These are phyloP conservation scores for Exophiala alcalophila DNA, from an alignment of 2,329 filamentous ascomycete species.

Conservation along the genomic window DNA sequence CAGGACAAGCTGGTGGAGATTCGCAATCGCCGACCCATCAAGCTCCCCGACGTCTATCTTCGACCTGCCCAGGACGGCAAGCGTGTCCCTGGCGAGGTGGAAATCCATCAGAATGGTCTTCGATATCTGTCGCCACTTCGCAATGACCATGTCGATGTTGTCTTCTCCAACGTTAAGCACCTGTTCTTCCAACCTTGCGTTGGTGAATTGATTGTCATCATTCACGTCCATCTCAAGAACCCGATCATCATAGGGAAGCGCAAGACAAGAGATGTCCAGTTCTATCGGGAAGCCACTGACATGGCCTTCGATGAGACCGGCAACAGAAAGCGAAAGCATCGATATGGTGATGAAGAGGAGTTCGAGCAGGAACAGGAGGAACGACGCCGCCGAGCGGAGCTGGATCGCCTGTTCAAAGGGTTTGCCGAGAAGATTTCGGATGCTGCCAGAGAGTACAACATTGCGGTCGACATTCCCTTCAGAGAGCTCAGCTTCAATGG, in stretches of 20 bases:
- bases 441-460: slow-evolving; percentile 82
- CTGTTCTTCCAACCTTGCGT: slow-evolving; percentile 98
- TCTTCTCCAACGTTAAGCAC: slow-evolving; percentile 98
- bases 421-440: slow-evolving; percentile 98
- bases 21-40: slow-evolving; percentile 84
- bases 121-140: slow-evolving; percentile 82
- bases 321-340: slow-evolving; percentile 94
- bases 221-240: slow-evolving; percentile 96
- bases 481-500: slow-evolving; percentile 95
- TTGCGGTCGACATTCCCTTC: slow-evolving; percentile 95
- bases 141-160: slow-evolving; percentile 82
- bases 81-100: slow-evolving; percentile 89
- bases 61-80: slow-evolving; percentile 95
- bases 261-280: slow-evolving; percentile 98
- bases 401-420: slow-evolving; percentile 92
- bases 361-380: slow-evolving; percentile 99
- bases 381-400: slow-evolving; percentile 79
- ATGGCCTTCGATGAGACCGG: slow-evolving; percentile 99
- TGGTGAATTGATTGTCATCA: slow-evolving; percentile 94
- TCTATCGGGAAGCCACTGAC: slow-evolving; percentile 95
- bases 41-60: slow-evolving; percentile 92
- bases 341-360: slow-evolving; percentile 96
- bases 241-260: slow-evolving; percentile 98
- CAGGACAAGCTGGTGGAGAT: slow-evolving; percentile 97
- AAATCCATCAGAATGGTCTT: slow-evolving; percentile 98